These are phyloP conservation scores for Hypomontagnella monticulosa DNA, from an alignment of 495 filamentous ascomycete genomes.

Conservation along the genomic window DNA sequence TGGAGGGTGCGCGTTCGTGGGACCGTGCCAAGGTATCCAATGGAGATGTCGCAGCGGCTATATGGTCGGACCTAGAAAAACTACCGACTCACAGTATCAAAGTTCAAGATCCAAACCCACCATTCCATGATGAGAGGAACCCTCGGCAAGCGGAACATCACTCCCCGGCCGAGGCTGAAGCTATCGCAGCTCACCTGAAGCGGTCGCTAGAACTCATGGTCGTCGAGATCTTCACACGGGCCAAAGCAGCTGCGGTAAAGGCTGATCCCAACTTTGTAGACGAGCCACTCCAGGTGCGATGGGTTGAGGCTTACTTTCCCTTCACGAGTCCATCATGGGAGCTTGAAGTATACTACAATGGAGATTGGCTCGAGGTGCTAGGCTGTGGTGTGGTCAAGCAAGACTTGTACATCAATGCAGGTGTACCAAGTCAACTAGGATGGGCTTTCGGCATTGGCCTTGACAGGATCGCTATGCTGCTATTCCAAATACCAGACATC, in stretches of 20 bases:
- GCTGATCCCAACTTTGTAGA: constrained; percentile 58
- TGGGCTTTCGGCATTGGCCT: constrained; percentile 97
- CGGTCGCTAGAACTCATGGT: constrained; percentile 88
- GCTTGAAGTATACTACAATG: constrained; percentile 93
- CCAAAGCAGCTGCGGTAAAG: constrained; percentile 69
- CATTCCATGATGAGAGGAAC: constrained; percentile 80
- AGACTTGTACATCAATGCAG: constrained; percentile 77
- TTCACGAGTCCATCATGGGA: constrained; percentile 97
- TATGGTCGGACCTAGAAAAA: constrained; percentile 69
- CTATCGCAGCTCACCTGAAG: constrained; percentile 87
- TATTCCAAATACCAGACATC: constrained; percentile 96
- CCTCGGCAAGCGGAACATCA: constrained; percentile 80
- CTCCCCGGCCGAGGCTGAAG: constrained; percentile 78
- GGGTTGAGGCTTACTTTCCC: constrained; percentile 97
- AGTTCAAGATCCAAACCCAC: constrained; percentile 87
- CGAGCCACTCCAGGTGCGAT: constrained; percentile 84
- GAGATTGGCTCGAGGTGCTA: constrained; percentile 92
- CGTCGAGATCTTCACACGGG: constrained; percentile 85
- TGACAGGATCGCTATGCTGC: constrained; percentile 94
- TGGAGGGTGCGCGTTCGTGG: constrained; percentile 95
- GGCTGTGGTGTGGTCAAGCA: constrained; percentile 94
- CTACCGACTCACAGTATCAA: constrained; percentile 77
- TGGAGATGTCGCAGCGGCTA: constrained; percentile 68
- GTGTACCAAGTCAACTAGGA: constrained; percentile 77
- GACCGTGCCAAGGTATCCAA: constrained; percentile 69